These are phyloP conservation scores for Trypanosoma caninum DNA, from an alignment of 208 protist genomes.

Conservation along the genomic window DNA sequence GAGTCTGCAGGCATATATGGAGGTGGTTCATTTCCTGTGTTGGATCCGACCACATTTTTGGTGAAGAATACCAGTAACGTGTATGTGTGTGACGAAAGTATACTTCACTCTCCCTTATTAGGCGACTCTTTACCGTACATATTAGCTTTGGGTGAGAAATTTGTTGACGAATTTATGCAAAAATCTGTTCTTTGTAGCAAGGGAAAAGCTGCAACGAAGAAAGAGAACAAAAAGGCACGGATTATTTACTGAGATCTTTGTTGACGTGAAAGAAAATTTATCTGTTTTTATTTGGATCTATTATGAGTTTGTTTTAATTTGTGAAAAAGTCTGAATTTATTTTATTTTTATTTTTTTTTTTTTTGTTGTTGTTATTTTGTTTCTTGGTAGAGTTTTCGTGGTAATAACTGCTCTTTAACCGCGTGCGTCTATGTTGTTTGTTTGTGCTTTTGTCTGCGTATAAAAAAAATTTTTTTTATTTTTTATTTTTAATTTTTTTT, in stretches of 20 bases:
- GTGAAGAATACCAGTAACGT: conserved; percentile 59
- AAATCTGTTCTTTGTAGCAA: conserved; percentile 38
- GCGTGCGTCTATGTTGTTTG: no score
- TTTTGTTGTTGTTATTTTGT: no score
- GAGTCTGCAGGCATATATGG: conserved; percentile 69
- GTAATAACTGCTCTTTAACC: no score
- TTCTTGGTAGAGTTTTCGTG: no score
- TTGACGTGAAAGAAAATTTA: no score
- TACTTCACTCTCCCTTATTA: conserved; percentile 47
- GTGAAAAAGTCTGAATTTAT: background rate
- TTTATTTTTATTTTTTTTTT: no score
- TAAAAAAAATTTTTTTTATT: no score
- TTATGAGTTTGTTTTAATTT: background rate
- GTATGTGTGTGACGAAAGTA: conserved; percentile 73
- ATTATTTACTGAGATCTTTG: conserved; percentile 81
- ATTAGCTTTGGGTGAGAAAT: conserved; percentile 59
- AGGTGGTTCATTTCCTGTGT: conserved; percentile 39
- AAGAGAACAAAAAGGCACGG: conserved; percentile 26
- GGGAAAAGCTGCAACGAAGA: conserved; percentile 25
- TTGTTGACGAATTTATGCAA: conserved; percentile 54
- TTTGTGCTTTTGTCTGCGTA: no score
- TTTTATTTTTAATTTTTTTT: conserved; percentile 10
- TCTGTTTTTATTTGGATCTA: background rate
- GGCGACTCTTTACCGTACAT: conserved; percentile 67
- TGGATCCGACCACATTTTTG: conserved; percentile 54